phyloP scores from a whole-genome alignment of 129 eudicot species.

The Heracleum sosnowskyi region DNA sequence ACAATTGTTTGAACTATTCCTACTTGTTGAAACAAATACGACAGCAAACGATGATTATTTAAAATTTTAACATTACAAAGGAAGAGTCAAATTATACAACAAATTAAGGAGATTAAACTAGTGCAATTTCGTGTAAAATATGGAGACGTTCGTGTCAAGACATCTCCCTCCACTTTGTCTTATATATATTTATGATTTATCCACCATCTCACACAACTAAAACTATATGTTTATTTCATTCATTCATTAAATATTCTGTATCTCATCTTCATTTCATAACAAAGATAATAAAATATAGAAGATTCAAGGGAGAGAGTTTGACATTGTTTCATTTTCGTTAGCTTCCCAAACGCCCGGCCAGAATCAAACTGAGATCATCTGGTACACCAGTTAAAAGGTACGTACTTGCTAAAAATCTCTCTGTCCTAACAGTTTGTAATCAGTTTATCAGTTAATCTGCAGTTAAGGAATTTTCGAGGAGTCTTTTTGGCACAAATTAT shows the following conservation, averaged over 20 bases:
- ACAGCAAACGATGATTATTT: not conserved
- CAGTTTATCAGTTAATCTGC: not conserved
- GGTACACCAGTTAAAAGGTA: conserved; percentile 3
- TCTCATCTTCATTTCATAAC: not conserved
- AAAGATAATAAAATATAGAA: not conserved
- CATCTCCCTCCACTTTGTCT: not conserved
- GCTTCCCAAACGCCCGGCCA: not conserved
- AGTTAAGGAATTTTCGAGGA: not conserved
- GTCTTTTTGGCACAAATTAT: not conserved
- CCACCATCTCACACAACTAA: not conserved
- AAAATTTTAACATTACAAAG: not conserved
- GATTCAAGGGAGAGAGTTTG: not conserved
- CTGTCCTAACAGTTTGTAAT: not conserved
- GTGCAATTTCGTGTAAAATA: conserved; percentile 10
- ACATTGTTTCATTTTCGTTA: not conserved
- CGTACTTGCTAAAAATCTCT: not conserved
- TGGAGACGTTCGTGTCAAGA: conserved; percentile 1
- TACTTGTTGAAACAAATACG: not conserved
- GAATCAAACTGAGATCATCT: not conserved
- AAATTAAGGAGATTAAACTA: not conserved
- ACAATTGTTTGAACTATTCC: not conserved
- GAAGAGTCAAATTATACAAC: conserved; percentile 1
- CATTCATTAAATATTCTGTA: not conserved
- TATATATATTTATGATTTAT: not conserved
- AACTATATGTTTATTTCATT: not conserved